A percentile compares a stretch with the other conserved stretches of the same genome.
These are phyloP conservation scores for Diutina rugosa DNA, from an alignment of 1,139 yeast genomes.

Conservation along the genomic window DNA sequence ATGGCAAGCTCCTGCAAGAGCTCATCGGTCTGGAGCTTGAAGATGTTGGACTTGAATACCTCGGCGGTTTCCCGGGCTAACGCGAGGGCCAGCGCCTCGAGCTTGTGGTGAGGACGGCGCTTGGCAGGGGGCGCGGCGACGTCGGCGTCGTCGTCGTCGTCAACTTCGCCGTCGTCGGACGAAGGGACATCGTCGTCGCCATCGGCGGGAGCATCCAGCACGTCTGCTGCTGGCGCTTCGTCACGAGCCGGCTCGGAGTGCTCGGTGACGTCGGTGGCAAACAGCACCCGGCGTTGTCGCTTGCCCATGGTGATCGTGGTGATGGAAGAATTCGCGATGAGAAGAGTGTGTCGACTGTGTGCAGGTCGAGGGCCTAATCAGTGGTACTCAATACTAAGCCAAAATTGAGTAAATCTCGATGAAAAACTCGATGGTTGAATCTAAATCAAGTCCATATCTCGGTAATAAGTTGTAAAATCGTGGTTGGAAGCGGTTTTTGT, in stretches of 20 bases:
- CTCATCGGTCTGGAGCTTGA: slow-evolving; percentile 90
- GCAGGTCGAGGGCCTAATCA: neutral
- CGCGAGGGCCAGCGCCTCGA: neutral
- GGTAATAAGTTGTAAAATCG: too few relatives aligned
- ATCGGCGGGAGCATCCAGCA: neutral
- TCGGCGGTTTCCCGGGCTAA: slow-evolving; percentile 89
- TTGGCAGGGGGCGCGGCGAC: neutral
- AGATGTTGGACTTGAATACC: slow-evolving; percentile 83
- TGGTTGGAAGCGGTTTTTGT: too few relatives aligned
- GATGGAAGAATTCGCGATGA: slow-evolving; percentile 1
- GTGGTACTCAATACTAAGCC: neutral
- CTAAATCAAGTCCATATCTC: neutral
- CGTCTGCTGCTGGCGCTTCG: neutral
- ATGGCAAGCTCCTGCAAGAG: slow-evolving; percentile 65
- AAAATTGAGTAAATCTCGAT: neutral
- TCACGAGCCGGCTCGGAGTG: neutral
- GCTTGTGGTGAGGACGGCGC: neutral
- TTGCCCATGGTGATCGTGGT: slow-evolving; percentile 1
- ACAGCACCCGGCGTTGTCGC: slow-evolving; percentile 3
- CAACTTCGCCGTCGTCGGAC: neutral
- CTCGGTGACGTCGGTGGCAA: slow-evolving; percentile 1
- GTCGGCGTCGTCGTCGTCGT: neutral
- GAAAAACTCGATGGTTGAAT: neutral
- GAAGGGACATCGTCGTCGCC: neutral
- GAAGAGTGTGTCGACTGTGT: neutral